These are phyloP conservation scores for Leccinum huronense DNA, from an alignment of 1,284 basidiomycete species.

Conservation along the genomic window DNA sequence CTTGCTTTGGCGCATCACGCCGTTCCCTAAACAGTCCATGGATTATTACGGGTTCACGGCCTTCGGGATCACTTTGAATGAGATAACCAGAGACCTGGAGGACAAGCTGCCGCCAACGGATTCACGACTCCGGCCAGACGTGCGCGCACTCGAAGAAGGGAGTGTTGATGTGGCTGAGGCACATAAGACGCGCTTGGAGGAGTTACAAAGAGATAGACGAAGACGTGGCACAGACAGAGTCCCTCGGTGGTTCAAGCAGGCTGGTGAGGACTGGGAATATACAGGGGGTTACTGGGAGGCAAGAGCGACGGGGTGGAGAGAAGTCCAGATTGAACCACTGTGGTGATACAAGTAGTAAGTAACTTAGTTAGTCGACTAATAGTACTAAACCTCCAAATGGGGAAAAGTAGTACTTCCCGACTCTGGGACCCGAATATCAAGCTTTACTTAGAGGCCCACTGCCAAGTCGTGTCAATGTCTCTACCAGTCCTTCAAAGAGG, in stretches of 20 bases:
- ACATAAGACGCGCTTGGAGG: slow-evolving; percentile 77
- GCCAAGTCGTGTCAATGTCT: not conserved
- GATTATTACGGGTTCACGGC: slow-evolving; percentile 83
- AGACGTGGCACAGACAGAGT: slow-evolving; percentile 51
- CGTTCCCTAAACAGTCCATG: slow-evolving; percentile 71
- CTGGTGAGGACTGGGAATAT: slow-evolving; percentile 74
- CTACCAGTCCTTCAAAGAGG: slow-evolving; percentile 19
- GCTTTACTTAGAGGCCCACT: not conserved
- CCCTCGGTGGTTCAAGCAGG: slow-evolving; percentile 72
- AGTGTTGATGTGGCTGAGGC: slow-evolving; percentile 73
- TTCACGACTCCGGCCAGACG: slow-evolving; percentile 83
- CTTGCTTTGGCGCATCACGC: slow-evolving; percentile 71
- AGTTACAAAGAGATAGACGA: slow-evolving; percentile 66
- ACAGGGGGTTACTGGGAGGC: slow-evolving; percentile 82
- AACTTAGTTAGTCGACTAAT: not conserved
- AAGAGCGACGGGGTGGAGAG: slow-evolving; percentile 62
- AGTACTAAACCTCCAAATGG: slow-evolving; percentile 8
- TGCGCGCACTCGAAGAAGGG: slow-evolving; percentile 83
- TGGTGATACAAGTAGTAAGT: slow-evolving; percentile 49
- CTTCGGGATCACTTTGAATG: slow-evolving; percentile 81
- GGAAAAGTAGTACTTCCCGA: slow-evolving; percentile 9
- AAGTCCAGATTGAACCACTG: slow-evolving; percentile 45
- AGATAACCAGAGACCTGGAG: slow-evolving; percentile 69
- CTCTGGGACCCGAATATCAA: not conserved
- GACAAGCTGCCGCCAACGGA: slow-evolving; percentile 79